Conservation (phyloP, 1,139 yeast species). For the Lodderomyces pseudojiufengensis region DNA sequence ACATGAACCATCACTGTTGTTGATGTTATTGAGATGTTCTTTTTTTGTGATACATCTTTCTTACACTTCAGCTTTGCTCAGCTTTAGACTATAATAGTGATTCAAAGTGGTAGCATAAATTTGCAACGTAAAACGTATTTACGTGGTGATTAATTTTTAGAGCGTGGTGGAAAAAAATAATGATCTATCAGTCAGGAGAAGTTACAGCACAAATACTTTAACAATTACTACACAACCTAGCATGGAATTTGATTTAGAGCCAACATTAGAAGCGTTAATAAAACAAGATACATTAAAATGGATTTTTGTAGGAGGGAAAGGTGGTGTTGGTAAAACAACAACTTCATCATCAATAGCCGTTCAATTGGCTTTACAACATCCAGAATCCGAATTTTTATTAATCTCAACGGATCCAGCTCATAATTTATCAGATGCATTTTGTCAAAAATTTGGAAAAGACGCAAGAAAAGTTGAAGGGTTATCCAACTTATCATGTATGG, state of each 20-base stretch:
- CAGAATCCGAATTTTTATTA: conserved; percentile 74
- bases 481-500: conserved; percentile 90
- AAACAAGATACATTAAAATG: conserved; percentile 75
- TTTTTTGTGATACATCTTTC: no score
- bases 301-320: conserved; percentile 99
- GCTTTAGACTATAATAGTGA: no score
- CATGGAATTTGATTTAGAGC: conserved; percentile 57
- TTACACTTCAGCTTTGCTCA: no score
- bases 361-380: conserved; percentile 79
- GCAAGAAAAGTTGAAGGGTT: conserved; percentile 92
- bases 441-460: conserved; percentile 95
- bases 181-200: no score
- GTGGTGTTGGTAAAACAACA: conserved; percentile 98
- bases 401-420: conserved; percentile 99
- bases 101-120: no score
- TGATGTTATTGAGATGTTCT: no score
- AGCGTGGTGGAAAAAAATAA: no score
- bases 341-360: conserved; percentile 94
- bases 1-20: no score
- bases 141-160: no score
- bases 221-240: no score
- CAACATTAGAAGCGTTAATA: conserved; percentile 63
- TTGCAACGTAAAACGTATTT: no score
- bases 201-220: no score
- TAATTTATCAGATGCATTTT: conserved; percentile 93